phyloP scores from a whole-genome alignment of 129 eudicot genomes.

The Erigeron canadensis region DNA sequence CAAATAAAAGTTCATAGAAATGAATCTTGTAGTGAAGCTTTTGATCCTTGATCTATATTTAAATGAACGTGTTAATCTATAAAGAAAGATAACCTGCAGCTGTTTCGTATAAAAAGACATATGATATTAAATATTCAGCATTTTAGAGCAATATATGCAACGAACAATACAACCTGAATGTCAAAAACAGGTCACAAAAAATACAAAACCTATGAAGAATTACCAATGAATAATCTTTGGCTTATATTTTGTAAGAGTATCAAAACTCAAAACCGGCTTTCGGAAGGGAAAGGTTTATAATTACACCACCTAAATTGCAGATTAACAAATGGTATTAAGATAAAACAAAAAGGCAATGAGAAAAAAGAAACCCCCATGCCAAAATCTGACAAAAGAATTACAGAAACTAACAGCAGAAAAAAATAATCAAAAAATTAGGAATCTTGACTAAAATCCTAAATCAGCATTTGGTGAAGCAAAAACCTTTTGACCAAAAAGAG shows the following conservation, averaged over 20 bases:
- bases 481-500: constrained; percentile 21
- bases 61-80: background rate
- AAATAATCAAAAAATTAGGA: constrained; percentile 13
- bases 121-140: no score
- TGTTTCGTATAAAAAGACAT: no score
- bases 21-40: background rate
- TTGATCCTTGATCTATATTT: background rate
- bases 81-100: no score
- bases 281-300: background rate
- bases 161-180: no score
- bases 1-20: background rate
- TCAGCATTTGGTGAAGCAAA: constrained; percentile 20
- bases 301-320: constrained; percentile 17
- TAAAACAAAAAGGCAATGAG: background rate
- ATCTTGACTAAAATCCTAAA: constrained; percentile 27
- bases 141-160: no score
- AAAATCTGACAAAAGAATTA: background rate
- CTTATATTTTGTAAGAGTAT: no score
- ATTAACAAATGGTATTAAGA: constrained; percentile 25
- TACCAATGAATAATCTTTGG: no score
- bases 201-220: no score
- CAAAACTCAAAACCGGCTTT: background rate
- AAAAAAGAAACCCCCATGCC: constrained; percentile 1
- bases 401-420: background rate
- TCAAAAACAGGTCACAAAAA: no score